Percentiles rank a stretch among this genome's conserved stretches.
phyloP scores from a whole-genome alignment of 768 basidiomycete species.

The Trametes gibbosa region DNA sequence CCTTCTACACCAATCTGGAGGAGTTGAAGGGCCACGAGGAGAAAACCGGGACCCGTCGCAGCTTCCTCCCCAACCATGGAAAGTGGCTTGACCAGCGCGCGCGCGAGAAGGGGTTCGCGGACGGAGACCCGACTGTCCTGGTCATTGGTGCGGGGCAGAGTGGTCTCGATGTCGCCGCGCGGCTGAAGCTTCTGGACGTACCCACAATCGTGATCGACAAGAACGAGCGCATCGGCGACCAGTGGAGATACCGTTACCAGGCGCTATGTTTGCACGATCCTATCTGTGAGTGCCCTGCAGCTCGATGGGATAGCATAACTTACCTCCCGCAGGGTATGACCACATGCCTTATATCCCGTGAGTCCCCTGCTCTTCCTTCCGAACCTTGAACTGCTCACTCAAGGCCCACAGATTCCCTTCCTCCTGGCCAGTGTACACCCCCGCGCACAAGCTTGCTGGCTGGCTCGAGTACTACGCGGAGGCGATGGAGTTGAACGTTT shows the following conservation, averaged over 20 bases:
- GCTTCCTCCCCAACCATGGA: conserved; percentile 36
- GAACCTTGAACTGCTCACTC: not conserved
- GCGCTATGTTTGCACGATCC: conserved; percentile 65
- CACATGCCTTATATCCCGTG: conserved; percentile 57
- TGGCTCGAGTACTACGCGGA: conserved; percentile 68
- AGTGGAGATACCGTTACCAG: conserved; percentile 67
- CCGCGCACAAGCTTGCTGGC: conserved; percentile 60
- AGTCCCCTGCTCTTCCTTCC: conserved; percentile 14
- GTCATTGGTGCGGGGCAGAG: conserved; percentile 52
- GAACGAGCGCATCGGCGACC: conserved; percentile 56
- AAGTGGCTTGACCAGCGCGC: conserved; percentile 41
- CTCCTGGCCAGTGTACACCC: conserved; percentile 57
- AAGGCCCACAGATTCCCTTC: conserved; percentile 45
- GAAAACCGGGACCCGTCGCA: conserved; percentile 34
- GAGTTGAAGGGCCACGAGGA: conserved; percentile 46
- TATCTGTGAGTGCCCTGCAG: conserved; percentile 47
- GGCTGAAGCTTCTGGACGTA: conserved; percentile 52
- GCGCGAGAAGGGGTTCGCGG: conserved; percentile 37
- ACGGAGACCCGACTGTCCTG: conserved; percentile 49
- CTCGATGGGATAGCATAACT: not conserved
- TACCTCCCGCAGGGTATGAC: conserved; percentile 36
- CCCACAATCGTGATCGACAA: conserved; percentile 59
- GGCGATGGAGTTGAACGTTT: conserved; percentile 58
- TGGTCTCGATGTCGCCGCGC: conserved; percentile 56
- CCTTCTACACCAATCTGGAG: conserved; percentile 51